phyloP scores from a whole-genome alignment of 139 green algal genomes.

The Astrephomene gubernaculifera region DNA sequence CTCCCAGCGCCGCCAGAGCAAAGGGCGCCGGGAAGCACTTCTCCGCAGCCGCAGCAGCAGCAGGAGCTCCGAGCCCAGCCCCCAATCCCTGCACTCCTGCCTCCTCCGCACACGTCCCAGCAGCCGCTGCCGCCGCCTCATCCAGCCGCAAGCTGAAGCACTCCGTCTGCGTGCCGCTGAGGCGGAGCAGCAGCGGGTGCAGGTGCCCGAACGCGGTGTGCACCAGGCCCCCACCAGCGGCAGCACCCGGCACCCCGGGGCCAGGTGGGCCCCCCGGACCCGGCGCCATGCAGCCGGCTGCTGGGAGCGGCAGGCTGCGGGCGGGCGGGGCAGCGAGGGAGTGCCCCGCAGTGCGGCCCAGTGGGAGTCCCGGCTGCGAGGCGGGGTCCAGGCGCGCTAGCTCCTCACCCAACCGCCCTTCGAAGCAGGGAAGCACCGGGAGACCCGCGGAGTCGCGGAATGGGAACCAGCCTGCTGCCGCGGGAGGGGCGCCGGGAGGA shows the following conservation, averaged over 20 bases:
- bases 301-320: too few relatives aligned
- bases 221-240: slow-evolving; percentile 11
- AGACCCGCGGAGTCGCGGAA: slow-evolving; percentile 23
- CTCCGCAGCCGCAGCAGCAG: too few relatives aligned
- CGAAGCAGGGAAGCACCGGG: background rate
- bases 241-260: background rate
- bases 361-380: too few relatives aligned
- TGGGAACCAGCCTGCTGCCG: slow-evolving; percentile 10
- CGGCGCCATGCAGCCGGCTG: background rate
- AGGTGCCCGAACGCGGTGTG: slow-evolving; percentile 12
- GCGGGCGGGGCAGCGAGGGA: too few relatives aligned
- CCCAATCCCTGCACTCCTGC: too few relatives aligned
- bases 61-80: too few relatives aligned
- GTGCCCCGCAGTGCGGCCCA: too few relatives aligned
- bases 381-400: too few relatives aligned
- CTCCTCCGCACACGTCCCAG: too few relatives aligned
- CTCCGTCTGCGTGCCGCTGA: background rate
- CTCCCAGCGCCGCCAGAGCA: slow-evolving; percentile 1
- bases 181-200: slow-evolving; percentile 24
- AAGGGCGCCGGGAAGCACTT: background rate
- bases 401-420: background rate
- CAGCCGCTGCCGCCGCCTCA: background rate
- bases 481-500: background rate
- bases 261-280: too few relatives aligned
- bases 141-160: background rate